Evolutionary conservation across 2,329 filamentous ascomycete species (phyloP), one percentile per base, ranked within the genome.

Genomic region (Alternaria brassicae): DNA sequence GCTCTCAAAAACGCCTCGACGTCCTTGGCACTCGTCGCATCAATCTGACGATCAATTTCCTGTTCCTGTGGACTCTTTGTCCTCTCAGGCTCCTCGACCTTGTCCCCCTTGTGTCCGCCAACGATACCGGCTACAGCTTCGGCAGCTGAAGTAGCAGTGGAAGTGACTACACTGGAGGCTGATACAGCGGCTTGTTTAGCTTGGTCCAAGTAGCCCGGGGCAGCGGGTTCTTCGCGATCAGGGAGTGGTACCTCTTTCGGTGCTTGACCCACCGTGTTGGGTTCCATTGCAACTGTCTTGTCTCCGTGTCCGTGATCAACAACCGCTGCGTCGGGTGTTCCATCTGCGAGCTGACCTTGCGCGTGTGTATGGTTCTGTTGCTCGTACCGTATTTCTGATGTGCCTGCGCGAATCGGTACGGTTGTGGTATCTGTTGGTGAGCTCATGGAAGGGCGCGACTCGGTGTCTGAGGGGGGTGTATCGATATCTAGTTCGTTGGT

Each of bases 261-360:
- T 48, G 81, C 81, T 65, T 84, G 82, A 3, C 81, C 81, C 25
- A 83, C 76, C 10, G 81, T 84, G 51, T 70, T 69, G 13, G 82
- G 80, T 62, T 84, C 82, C 76, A 83, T 81, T 6, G 81, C 78
- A 8, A 74, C 72, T 13, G 79, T 79, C 65, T 79, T 79, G 56
- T 81, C 80, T 50, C 81, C 80, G 59, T 79, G 68, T 13, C 78
- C 79, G 58, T 82, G 78, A 52, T 79, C 70, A 21, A 77, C 76
- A 6, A 76, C 67, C 4, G 78, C 76, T 6, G 69, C 67, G 17
- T 78, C 49, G 6, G 82, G 81, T 3, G 81, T 83, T 34, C 79
- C 80, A 0, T 78, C 64, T 27, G 73, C 74, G 23, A 82, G 69
- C 53, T 79, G 74, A 23, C 80, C 80, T 2, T 74, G 66, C 19